phyloP scores from a whole-genome alignment of 1,139 yeast species.

The Meyerozyma sp. region DNA sequence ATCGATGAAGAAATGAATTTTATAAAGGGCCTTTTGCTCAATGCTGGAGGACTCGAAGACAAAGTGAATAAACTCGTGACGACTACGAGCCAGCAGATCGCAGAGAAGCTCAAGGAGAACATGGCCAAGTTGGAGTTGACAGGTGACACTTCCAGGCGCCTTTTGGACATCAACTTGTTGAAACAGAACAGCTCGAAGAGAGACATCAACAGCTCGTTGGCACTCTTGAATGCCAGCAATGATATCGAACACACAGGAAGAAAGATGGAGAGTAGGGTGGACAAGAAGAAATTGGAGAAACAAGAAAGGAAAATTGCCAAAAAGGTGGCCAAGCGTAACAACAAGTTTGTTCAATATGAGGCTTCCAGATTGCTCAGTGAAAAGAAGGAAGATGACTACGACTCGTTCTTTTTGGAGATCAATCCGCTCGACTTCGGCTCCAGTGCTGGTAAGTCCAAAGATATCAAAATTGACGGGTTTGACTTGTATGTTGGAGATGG shows the following conservation, averaged over 20 bases:
- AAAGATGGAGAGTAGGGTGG: conserved; percentile 89
- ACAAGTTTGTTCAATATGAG: conserved; percentile 83
- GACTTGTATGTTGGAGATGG: conserved; percentile 96
- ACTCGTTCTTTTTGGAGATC: conserved; percentile 88
- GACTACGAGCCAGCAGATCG: conserved; percentile 43
- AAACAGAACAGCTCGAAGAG: conserved; percentile 56
- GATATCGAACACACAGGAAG: conserved; percentile 92
- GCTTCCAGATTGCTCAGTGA: conserved; percentile 82
- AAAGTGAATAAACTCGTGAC: conserved; percentile 47
- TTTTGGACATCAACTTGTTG: conserved; percentile 64
- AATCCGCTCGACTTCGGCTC: conserved; percentile 91
- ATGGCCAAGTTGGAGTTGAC: conserved; percentile 60
- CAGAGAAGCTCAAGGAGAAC: conserved; percentile 58
- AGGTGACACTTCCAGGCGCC: conserved; percentile 81
- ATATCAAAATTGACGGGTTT: conserved; percentile 85
- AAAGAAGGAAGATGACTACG: conserved; percentile 68
- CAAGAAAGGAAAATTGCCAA: conserved; percentile 97
- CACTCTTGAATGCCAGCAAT: conserved; percentile 65
- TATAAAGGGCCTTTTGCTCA: conserved; percentile 54
- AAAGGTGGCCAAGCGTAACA: conserved; percentile 90
- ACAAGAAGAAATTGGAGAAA: conserved; percentile 91
- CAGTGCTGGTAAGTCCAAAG: conserved; percentile 91
- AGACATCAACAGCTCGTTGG: conserved; percentile 67
- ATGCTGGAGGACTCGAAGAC: conserved; percentile 74
- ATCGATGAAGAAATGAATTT: conserved; percentile 63